Evolutionary conservation across 768 basidiomycete species (phyloP), one percentile per base, ranked within the genome.

Genomic region (Tulasnella sp.): DNA sequence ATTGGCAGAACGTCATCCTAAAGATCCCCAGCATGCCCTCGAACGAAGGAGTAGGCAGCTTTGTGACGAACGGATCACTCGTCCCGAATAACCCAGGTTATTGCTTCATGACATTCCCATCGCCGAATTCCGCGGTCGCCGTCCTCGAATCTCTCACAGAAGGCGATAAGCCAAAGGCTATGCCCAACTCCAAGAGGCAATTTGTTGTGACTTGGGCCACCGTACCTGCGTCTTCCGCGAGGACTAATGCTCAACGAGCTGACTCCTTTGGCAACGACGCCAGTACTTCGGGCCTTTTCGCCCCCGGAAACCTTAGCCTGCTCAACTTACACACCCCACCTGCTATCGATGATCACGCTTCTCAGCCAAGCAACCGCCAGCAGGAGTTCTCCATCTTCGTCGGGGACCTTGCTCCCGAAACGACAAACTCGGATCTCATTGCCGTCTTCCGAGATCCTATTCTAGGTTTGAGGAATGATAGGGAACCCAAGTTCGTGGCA

Each of bases 381-480:
- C 94, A 92, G 85, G 96, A 97, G 86, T 97, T 93, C 84, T 95
- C 94, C 85, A 95, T 98, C 77, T 98, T 98, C 83, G 96, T 97
- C 3, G 96, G 96, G 68, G 96, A 98, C 85, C 89, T 98, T 68
- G 95, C 95, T 3, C 93, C 95, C 14, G 95, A 96, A 85, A 94
- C 94, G 8, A 95, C 94, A 82, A 96, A 97, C 85, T 93, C 93
- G n/a, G 96, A 98, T 84, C 87, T 97, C n/a, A 94, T 97, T 74
- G 94, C 93, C 36, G 93, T 96, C 82, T 95, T 96, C 86, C 92
- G 94, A 83, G 95, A 96, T 85, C 95, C 95, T 0, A 92, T 95
- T 3, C 89, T 95, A 19, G 94, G 94, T 62, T 88, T 95, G 76
- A 89, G 94, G 80, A 93, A 92, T 83, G 94, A 96, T 72, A 44